phyloP scores from a whole-genome alignment of 805 yeast genomes.

The Suhomyces kilbournensis region DNA sequence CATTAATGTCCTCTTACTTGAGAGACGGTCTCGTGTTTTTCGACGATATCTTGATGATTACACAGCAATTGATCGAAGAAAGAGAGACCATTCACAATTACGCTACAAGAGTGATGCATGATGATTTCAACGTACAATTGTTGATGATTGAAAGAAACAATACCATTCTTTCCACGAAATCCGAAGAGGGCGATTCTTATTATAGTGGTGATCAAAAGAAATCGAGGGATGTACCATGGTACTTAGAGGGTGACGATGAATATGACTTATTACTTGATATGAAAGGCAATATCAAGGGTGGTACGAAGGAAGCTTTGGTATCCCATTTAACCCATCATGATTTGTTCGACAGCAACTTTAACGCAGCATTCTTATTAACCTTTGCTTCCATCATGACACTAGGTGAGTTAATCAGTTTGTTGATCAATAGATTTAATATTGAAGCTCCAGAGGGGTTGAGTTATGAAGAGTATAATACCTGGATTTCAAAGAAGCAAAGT shows the following conservation, averaged over 20 bases:
- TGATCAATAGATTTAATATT: constrained; percentile 63
- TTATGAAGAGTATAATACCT: constrained; percentile 72
- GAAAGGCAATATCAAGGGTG: constrained; percentile 77
- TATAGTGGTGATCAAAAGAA: constrained; percentile 32
- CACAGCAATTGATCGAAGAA: constrained; percentile 64
- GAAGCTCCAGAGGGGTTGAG: constrained; percentile 86
- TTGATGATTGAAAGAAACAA: constrained; percentile 48
- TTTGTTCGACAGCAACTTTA: constrained; percentile 57
- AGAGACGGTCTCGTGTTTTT: constrained; percentile 32
- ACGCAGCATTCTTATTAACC: constrained; percentile 67
- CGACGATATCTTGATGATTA: constrained; percentile 35
- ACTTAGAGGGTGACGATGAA: constrained; percentile 64
- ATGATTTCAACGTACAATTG: constrained; percentile 60
- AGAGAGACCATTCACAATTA: constrained; percentile 67
- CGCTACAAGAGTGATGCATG: constrained; percentile 75
- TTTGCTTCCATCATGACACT: constrained; percentile 74
- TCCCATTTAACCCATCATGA: constrained; percentile 79
- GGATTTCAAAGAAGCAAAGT: constrained; percentile 69
- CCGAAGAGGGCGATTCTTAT: constrained; percentile 35
- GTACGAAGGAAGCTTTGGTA: constrained; percentile 72
- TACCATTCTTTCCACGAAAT: constrained; percentile 34
- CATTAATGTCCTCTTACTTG: constrained; percentile 37
- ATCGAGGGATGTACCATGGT: constrained; percentile 62
- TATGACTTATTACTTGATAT: constrained; percentile 55
- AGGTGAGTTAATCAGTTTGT: constrained; percentile 52